Base-by-base conservation (phyloP, 805 yeast genomes). In the Ogataea allantospora region DNA sequence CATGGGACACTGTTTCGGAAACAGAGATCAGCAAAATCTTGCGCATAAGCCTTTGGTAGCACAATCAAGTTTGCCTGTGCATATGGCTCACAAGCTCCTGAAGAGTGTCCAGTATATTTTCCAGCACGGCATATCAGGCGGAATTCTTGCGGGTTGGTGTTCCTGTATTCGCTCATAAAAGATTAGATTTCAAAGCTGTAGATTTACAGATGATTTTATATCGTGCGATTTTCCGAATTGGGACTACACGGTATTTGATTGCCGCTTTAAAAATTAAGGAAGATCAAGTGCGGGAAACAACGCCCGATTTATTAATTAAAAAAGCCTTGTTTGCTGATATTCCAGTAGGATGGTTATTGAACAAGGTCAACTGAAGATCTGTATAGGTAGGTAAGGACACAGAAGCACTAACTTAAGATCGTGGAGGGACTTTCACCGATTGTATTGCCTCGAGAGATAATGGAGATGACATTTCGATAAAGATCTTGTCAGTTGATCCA, bases 371-470 rank as follows among this genome's bases (percentile, higher is more conserved):
- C 26, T 33, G 4, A 33, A 20, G 14, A 33, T 33, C 15, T 33
- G 30, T 6, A 33, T 33, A 7, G 38, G 35, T 32, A 25, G 5
- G 30, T 24, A 15, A 7, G 7, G 3, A 14, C 4, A 16, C 7
- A 14, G 4, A 10, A 2, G 2, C 10, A 2, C 28, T 32, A 25
- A 25, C 73, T 6, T 62, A 66, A 28, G 75, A 71, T 30, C 47
- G 89, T 42, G 96, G 96, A 45, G 96, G 97, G 35, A 88, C 97
- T 0, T 88, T 88, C 64, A 87, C 95, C 1, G 96, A 86, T 53
- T 69, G 81, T 58, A 60, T 78, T 42, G 63, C 87, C 67, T 53
- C 68, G 8, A 71, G 70, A 27, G 61, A 71, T 44, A 63, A 61
- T 18, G 68, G 70, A 23, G 73, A 70, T 27, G 88, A 83, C 51